Evolutionary conservation across 73 alveolate genomes (phyloP).

Genomic region (Loxodes magnus): DNA sequence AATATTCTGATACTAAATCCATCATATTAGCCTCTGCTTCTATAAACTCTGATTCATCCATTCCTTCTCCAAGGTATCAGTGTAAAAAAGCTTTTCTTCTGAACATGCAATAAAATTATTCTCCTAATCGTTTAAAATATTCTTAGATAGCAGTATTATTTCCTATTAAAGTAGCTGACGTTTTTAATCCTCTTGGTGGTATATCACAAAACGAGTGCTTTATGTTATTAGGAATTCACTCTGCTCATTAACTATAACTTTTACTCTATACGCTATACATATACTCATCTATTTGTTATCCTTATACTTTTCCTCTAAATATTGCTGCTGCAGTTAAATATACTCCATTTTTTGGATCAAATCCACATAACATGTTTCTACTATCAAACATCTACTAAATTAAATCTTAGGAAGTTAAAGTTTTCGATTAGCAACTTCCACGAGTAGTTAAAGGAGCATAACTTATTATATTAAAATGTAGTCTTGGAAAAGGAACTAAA

Average conservation of each 20-base stretch:
- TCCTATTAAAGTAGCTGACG: constrained; percentile 59
- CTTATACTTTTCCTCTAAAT: constrained; percentile 98
- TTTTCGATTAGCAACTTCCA: constrained; percentile 95
- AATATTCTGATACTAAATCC: constrained; percentile 91
- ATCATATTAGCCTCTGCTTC: constrained; percentile 92
- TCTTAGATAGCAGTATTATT: constrained; percentile 64
- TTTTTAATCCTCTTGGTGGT: constrained; percentile 68
- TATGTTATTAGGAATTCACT: constrained; percentile 93
- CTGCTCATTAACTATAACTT: constrained; percentile 90
- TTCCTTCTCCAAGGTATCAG: constrained; percentile 81
- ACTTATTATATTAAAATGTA: constrained; percentile 99
- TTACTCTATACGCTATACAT: constrained; percentile 87
- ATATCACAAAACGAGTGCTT: constrained; percentile 83
- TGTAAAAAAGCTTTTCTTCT: constrained; percentile 85
- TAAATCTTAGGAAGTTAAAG: constrained; percentile 94
- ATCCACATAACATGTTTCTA: constrained; percentile 97
- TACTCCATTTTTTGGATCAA: constrained; percentile 96
- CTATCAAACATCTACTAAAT: constrained; percentile 98
- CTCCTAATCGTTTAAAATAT: constrained; percentile 64
- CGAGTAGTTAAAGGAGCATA: constrained; percentile 99
- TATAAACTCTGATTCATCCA: constrained; percentile 86
- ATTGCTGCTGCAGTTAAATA: constrained; percentile 90
- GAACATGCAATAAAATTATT: constrained; percentile 78
- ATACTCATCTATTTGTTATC: constrained; percentile 91
- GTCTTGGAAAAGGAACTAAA: constrained; percentile 98